Base-by-base conservation (phyloP, 345 rosid genomes). In the Gossypium rotundifolium region DNA sequence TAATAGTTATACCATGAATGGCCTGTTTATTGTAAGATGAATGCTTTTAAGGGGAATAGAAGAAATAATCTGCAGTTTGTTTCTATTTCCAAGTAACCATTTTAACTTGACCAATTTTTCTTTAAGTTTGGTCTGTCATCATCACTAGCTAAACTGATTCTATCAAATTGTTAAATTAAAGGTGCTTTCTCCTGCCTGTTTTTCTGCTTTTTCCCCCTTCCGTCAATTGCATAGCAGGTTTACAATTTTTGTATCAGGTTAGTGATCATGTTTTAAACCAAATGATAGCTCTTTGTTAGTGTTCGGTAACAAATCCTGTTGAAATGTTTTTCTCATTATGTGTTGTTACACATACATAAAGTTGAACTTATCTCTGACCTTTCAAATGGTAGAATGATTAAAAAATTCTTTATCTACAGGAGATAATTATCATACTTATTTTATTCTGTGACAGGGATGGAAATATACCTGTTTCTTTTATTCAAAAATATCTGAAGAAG, bases 401-500 rank as follows among this genome's bases (percentile, higher is more conserved):
- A 75, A 74, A 48, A 2, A 38, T 52, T 17, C 20, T 74, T 45
- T 72, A 9, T 70, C 65, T 38, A 12, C 7, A 11, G 75, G 54
- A 70, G 58, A 20, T 54, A 46, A 61, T 58, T 65, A n/a, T 25
- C 65, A 1, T 55, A 62, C 54, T 72, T 54, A 2, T 57, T 80
- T 76, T 78, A 11, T 58, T 72, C 38, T 53, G n/a, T 78, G 61
- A 51, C 89, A 94, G 98, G 88, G 98, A 91, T 82, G 94, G 93
- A 66, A 85, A 79, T 70, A 74, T 90, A 72, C 90, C 96, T 0
- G 92, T 93, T 77, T 93, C 93, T 48, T 88, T 81, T 76, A 83
- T 95, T 81, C 94, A 95, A 66, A 93, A 95, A 84, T 95, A 95
- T 78, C 88, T 93, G 67, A 77, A 82, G 82, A 83, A 75, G 88